Conservation (phyloP, 805 yeast species). For the Jamesozyma hellenica region DNA sequence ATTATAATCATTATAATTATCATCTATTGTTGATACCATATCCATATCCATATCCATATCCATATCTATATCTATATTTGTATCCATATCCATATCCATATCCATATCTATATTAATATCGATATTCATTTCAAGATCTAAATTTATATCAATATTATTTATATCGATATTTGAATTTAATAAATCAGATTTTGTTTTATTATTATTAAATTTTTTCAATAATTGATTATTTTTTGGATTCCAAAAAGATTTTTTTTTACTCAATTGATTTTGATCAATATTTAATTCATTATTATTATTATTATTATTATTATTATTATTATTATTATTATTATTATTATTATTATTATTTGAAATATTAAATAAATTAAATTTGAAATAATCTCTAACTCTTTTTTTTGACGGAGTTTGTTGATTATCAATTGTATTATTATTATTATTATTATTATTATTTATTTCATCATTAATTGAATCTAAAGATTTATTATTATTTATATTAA, state of each 20-base stretch:
- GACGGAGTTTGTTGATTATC: background rate
- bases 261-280: slow-evolving; percentile 5
- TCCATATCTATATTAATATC: background rate
- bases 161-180: background rate
- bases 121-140: slow-evolving; percentile 1
- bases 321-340: slow-evolving; percentile 3
- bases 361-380: slow-evolving; percentile 23
- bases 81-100: slow-evolving; percentile 1
- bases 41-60: slow-evolving; percentile 2
- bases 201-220: background rate
- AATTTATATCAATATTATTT: no score
- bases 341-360: slow-evolving; percentile 6
- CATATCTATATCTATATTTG: background rate
- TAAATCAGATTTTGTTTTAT: background rate
- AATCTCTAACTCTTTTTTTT: slow-evolving; percentile 17
- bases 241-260: slow-evolving; percentile 20
- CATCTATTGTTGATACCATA: slow-evolving; percentile 2
- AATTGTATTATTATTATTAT: background rate
- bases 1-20: slow-evolving; percentile 3
- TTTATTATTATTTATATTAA: background rate
- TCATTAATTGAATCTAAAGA: slow-evolving; percentile 1
- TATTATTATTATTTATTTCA: slow-evolving; percentile 1
- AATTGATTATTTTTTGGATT: slow-evolving; percentile 16
- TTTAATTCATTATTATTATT: background rate
- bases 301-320: background rate